A percentile compares a stretch with the other conserved stretches of the same genome.
Evolutionary conservation across 495 filamentous ascomycete species (phyloP).

Genomic region (Chaetomium cochliodes): DNA sequence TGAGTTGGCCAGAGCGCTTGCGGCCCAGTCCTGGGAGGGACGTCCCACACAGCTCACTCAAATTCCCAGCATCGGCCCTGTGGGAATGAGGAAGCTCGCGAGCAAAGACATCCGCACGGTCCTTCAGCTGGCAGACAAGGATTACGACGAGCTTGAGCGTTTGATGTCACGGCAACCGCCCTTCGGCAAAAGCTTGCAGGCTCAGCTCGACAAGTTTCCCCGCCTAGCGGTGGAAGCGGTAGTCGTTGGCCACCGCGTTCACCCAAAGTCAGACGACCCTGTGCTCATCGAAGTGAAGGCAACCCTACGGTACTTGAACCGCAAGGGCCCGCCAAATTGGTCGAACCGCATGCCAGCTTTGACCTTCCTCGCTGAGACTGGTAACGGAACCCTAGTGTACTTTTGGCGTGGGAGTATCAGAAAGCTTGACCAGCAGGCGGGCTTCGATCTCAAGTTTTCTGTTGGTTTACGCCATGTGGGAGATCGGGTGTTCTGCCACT

Average conservation of each 20-base stretch:
- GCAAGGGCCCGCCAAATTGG: slow-evolving; percentile 59
- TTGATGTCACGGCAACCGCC: slow-evolving; percentile 77
- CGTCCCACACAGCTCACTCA: slow-evolving; percentile 84
- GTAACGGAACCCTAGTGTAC: slow-evolving; percentile 69
- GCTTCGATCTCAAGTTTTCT: slow-evolving; percentile 60
- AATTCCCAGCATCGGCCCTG: slow-evolving; percentile 76
- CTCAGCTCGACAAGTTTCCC: slow-evolving; percentile 68
- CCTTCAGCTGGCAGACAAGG: slow-evolving; percentile 64
- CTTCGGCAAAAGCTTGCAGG: slow-evolving; percentile 70
- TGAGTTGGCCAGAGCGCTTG: slow-evolving; percentile 74
- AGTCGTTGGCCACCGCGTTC: slow-evolving; percentile 30
- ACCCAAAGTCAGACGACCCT: slow-evolving; percentile 24
- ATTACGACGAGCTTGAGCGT: slow-evolving; percentile 71
- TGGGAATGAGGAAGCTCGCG: slow-evolving; percentile 73
- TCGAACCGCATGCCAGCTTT: slow-evolving; percentile 61
- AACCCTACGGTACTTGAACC: slow-evolving; percentile 71
- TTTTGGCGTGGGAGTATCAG: slow-evolving; percentile 73
- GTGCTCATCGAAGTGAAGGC: slow-evolving; percentile 63
- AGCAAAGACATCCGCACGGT: slow-evolving; percentile 68
- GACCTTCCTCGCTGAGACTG: slow-evolving; percentile 73
- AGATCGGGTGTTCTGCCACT: slow-evolving; percentile 66
- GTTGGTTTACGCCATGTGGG: slow-evolving; percentile 54
- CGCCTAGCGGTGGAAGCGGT: slow-evolving; percentile 58
- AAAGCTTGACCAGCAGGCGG: slow-evolving; percentile 57
- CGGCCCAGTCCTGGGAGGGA: slow-evolving; percentile 82